Base-by-base conservation (phyloP, 441 rosid genomes). In the Pelargonium cotyledonis region DNA sequence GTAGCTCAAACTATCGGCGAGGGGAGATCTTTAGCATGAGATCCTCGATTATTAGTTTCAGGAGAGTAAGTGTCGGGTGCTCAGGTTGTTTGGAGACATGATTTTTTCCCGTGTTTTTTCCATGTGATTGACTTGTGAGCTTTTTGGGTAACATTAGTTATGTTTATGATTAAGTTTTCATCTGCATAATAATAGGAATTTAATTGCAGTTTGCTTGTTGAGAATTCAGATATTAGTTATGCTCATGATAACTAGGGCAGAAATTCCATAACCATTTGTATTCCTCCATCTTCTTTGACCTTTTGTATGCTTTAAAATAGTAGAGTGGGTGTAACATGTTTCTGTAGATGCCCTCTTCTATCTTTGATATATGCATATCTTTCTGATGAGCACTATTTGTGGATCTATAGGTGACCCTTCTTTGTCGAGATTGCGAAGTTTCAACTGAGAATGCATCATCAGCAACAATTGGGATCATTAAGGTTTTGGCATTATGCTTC, bases 381-480 rank as follows among this genome's bases (percentile, higher is more conserved):
- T 66, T 40, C 49, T 49, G 66, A 67, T 64, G 58, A 43, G 38
- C 23, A 18, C 23, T 53, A n/a, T 66, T 49, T 66, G 63, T 77
- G 68, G 71, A 70, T 68, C 63, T 83, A 74, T 80, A 96, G 98
- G 87, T 90, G 71, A 96, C 99, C 62, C 93, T 93, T 79, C 95
- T 96, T 69, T 94, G 92, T 81, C 92, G 78, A 78, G 92, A 85
- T 78, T 88, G 88, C 65, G 85, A 87, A 80, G 89, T 85, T 84
- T 80, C 87, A 71, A 83, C 86, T 47, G 80, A 80, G 64, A 85
- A 81, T 82, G 79, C 90, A 69, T 84, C 91, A 65, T 78, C 95
- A 77, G 90, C 94, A 43, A 96, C 91, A 31, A 88, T 96, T 75
- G 98, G 99, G 78, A 86, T 96, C 72, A 86, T 96, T 70, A 96